These are phyloP conservation scores for Withania somnifera DNA, from an alignment of 305 asterid species.

Conservation along the genomic window DNA sequence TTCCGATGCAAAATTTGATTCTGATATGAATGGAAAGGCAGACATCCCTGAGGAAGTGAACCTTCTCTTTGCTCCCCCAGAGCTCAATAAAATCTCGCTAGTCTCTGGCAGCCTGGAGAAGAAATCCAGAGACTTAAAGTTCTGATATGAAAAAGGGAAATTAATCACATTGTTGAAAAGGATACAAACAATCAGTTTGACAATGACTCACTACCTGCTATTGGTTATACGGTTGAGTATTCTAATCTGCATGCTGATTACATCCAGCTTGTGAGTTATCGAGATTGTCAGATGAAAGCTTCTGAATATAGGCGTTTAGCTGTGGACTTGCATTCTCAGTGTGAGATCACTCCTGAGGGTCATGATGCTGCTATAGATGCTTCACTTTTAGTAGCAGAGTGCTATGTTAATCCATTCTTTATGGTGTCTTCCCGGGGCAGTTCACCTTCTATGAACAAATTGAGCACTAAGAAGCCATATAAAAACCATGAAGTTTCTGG, in stretches of 20 bases:
- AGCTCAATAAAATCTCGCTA: constrained; percentile 55
- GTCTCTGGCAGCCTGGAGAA: constrained; percentile 35
- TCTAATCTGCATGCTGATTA: constrained; percentile 56
- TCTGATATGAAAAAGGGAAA: constrained; percentile 23
- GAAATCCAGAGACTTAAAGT: constrained; percentile 33
- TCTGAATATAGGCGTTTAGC: constrained; percentile 89
- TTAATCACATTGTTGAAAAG: constrained; percentile 20
- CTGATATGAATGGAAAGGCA: constrained; percentile 36
- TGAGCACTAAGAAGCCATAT: constrained; percentile 17
- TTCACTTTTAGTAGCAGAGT: constrained; percentile 94
- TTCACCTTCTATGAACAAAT: constrained; percentile 28
- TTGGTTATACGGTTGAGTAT: constrained; percentile 34
- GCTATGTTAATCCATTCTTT: constrained; percentile 83
- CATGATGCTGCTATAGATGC: constrained; percentile 81
- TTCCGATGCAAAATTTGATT: constrained; percentile 46
- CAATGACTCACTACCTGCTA: constrained; percentile 13
- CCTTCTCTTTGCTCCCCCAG: constrained; percentile 86
- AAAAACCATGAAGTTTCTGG: constrained; percentile 35
- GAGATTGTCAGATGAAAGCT: constrained; percentile 87
- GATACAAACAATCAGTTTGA: constrained; percentile 24
- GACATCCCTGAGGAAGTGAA: constrained; percentile 68
- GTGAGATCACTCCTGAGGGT: constrained; percentile 56
- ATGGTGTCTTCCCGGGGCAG: constrained; percentile 44
- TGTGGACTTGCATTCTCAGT: constrained; percentile 60
- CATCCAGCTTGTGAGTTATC: constrained; percentile 63